phyloP scores from a whole-genome alignment of 345 rosid genomes.

The Bretschneidera sinensis region DNA sequence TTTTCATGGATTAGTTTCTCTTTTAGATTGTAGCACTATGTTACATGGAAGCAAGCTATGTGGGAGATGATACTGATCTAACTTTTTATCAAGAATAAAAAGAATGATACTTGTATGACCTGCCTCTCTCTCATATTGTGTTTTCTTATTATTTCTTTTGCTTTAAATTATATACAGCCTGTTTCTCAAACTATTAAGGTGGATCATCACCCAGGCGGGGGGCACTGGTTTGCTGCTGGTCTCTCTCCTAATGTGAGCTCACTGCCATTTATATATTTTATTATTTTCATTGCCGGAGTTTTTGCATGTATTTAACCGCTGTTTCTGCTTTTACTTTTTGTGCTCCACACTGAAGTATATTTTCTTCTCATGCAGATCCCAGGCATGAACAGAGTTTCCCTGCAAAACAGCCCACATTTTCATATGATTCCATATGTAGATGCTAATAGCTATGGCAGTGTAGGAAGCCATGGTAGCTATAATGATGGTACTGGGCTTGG shows the following conservation, averaged over 20 bases:
- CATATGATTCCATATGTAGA: constrained; percentile 62
- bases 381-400: constrained; percentile 55
- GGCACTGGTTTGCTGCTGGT: constrained; percentile 99
- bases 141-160: constrained; percentile 9
- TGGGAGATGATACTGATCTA: neutral
- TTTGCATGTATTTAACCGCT: neutral
- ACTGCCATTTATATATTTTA: constrained; percentile 10
- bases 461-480: constrained; percentile 95
- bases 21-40: too few relatives aligned
- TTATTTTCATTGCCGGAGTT: constrained; percentile 20
- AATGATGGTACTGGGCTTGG: constrained; percentile 75
- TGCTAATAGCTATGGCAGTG: constrained; percentile 85
- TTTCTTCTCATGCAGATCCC: constrained; percentile 48
- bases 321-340: neutral
- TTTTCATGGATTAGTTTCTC: too few relatives aligned
- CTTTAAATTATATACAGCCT: constrained; percentile 35
- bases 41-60: neutral
- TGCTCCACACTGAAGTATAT: constrained; percentile 17
- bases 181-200: constrained; percentile 87
- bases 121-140: constrained; percentile 7
- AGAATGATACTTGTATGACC: constrained; percentile 3
- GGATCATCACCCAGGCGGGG: constrained; percentile 98
- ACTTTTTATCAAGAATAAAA: neutral
- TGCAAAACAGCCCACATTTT: constrained; percentile 83
- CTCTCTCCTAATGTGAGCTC: constrained; percentile 91